Evolutionary conservation across 306 rosid genomes (phyloP).

Genomic region (Phaseolus lunatus): DNA sequence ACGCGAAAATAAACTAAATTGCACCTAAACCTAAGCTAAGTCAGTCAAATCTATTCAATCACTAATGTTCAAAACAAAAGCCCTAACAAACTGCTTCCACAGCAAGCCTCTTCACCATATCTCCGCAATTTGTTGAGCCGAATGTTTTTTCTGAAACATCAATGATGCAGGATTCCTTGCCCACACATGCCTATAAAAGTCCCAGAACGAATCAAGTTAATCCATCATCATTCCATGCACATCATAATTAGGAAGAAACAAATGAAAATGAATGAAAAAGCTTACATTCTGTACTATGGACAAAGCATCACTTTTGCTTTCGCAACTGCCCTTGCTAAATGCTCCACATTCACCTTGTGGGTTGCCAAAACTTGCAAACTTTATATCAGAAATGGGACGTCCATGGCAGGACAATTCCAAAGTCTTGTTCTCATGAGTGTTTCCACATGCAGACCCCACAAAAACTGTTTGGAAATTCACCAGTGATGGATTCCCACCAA

Average conservation of each 20-base stretch:
- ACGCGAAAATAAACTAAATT: too few species aligned
- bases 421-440: conserved; percentile 44
- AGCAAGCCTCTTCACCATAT: conserved; percentile 43
- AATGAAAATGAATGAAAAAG: background rate
- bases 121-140: conserved; percentile 41
- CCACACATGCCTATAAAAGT: conserved; percentile 46
- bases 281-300: conserved; percentile 43
- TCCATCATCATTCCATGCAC: background rate
- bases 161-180: conserved; percentile 48
- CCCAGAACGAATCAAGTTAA: background rate
- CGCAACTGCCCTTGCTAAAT: conserved; percentile 49
- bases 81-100: conserved; percentile 52
- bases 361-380: conserved; percentile 57
- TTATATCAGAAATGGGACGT: conserved; percentile 48
- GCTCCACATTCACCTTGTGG: conserved; percentile 55
- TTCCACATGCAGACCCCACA: conserved; percentile 48
- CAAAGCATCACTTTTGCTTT: conserved; percentile 17
- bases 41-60: too few species aligned
- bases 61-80: too few species aligned
- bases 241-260: background rate
- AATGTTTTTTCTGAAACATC: conserved; percentile 18
- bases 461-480: conserved; percentile 53
- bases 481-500: conserved; percentile 57
- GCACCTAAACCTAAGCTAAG: too few species aligned
- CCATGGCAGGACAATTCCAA: conserved; percentile 58